Base-by-base conservation (phyloP, 495 filamentous ascomycete genomes). In the Xylaria sp. region DNA sequence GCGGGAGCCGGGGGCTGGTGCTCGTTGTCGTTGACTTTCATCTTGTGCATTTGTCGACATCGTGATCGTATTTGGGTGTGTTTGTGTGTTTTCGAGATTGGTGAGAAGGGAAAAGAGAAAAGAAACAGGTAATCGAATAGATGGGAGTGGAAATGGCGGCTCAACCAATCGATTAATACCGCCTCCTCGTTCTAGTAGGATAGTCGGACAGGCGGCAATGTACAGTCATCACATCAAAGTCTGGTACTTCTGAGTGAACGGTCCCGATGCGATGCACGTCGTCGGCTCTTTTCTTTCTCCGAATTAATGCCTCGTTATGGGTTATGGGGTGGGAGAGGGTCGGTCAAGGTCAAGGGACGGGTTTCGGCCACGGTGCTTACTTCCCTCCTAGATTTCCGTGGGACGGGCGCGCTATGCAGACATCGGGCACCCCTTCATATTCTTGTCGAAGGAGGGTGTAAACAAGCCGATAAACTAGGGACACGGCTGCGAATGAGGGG, bases 41-140 rank as follows among this genome's bases (percentile, higher is more conserved):
- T 1, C n/a, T 24, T 35, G 63, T 59, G 69, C 33, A 29, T 75
- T 73, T 44, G 35, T 21, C 33, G 75, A 73, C 75, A 77, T 77
- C 9, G 26, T 70, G 59, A 29, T 29, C 1, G n/a, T 58, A 0
- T n/a, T 33, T 55, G 52, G 12, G 24, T 24, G 52, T 55, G 52
- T 29, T 55, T 55, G 5, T 53, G 21, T 53, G 8, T 50, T 7
- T 50, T 6, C 26, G 52, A 29, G 6, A 14, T 31, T 17, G 12
- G 26, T 12, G 40, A 1, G 24, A 6, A n/a, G 12, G 5, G 52
- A 55, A 17, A 17, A 9, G 11, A 46, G 26, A 37, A 8, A 37
- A 8, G 35, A 37, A 37, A 8, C n/a, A n/a, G n/a, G n/a, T n/a
- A n/a, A n/a, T n/a, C n/a, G n/a, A n/a, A n/a, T n/a, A n/a, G n/a